Base-by-base conservation (phyloP, 495 filamentous ascomycete species). In the Aspergillus conjunctus region DNA sequence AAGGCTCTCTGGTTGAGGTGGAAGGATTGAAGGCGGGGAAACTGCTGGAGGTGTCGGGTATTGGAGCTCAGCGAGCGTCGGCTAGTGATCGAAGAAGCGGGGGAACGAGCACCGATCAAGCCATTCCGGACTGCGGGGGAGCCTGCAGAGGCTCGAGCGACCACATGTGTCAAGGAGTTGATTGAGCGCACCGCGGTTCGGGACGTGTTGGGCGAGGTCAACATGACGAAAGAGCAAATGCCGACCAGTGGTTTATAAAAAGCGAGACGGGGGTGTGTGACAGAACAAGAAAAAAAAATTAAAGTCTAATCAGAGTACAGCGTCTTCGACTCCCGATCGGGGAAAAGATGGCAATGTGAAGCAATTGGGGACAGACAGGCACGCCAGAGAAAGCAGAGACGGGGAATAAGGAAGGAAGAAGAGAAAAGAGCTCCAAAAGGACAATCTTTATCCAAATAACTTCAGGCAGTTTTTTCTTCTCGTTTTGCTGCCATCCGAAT, bases 101-200 rank as follows among this genome's bases (percentile, higher is more conserved):
- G 66, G 55, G 63, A 68, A 63, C 64, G 64, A 67, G 66, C 63
- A 63, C 54, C 64, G 53, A 67, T 67, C 64, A 73, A 33, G 54
- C 66, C 54, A 66, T 31, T 63, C 66, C 73, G 73, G 64, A 68
- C 60, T 22, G 62, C 66, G 75, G 75, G 71, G 71, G 67, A 66
- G 26, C 46, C 58, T 59, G 61, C 44, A 43, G 64, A 61, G 9
- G 45, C 50, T 57, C 50, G 50, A 43, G 58, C 52, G 61, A 71
- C 61, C 60, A 71, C 74, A 73, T 74, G 73, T 74, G 76, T 70
- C 60, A 78, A 43, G 53, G 68, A 69, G 63, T 71, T 71, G 73
- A 76, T 71, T n/a, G 74, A 75, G 72, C 73, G 76, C 73, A 75
- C 74, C 71, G 74, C 74, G 74, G 73, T 72, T 69, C 76, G 74